These are phyloP conservation scores for Pholiota adiposa DNA, from an alignment of 1,284 basidiomycete species.

Conservation along the genomic window DNA sequence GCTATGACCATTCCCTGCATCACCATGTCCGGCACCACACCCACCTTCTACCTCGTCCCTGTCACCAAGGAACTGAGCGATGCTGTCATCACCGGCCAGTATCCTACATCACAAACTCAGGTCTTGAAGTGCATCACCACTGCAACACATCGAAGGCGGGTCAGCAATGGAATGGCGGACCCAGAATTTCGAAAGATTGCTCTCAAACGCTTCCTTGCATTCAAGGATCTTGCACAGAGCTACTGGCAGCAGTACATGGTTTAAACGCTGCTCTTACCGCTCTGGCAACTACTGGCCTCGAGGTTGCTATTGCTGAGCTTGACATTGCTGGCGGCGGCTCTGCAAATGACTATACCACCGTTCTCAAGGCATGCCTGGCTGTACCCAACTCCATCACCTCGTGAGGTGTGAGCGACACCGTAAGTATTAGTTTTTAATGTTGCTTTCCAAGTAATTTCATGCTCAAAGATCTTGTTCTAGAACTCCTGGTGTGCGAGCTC, in stretches of 20 bases:
- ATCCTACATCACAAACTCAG: conserved; percentile 26
- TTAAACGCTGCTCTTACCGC: conserved; percentile 38
- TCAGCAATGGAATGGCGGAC: conserved; percentile 30
- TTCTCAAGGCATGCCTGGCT: conserved; percentile 50
- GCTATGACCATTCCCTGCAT: conserved; percentile 21
- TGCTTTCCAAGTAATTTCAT: background rate
- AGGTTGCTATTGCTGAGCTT: conserved; percentile 53
- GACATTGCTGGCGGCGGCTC: conserved; percentile 37
- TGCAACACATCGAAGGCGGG: conserved; percentile 6
- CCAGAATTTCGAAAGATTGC: conserved; percentile 27
- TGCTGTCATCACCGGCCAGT: conserved; percentile 28
- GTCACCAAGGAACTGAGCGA: conserved; percentile 20
- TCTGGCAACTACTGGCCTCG: conserved; percentile 46
- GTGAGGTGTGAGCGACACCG: conserved; percentile 52
- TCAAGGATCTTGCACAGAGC: conserved; percentile 27
- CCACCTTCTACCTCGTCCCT: conserved; percentile 22
- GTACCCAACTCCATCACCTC: conserved; percentile 47
- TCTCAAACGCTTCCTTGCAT: conserved; percentile 29
- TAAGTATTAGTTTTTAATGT: conserved; percentile 27
- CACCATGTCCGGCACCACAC: conserved; percentile 17
- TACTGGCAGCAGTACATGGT: conserved; percentile 19
- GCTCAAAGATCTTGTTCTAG: conserved; percentile 25
- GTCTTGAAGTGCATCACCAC: conserved; percentile 25
- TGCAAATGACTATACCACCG: conserved; percentile 49
- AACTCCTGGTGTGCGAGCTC: conserved; percentile 49